Conservation (phyloP, 139 green algal species). For the Micromonas commoda region DNA sequence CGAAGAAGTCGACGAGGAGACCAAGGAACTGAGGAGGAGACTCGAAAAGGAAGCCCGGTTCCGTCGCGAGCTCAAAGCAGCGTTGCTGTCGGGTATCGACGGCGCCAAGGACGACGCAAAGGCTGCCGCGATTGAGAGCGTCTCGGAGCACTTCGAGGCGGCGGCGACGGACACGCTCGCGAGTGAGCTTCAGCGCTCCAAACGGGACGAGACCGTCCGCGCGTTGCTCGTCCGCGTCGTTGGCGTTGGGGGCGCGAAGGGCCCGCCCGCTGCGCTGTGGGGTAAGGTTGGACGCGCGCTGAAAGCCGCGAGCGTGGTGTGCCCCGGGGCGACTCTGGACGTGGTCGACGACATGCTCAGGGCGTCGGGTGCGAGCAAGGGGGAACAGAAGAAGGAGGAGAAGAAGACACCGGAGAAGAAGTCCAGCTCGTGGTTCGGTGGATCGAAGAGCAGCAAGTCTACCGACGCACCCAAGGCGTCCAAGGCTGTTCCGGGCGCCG, state of each 20-base stretch:
- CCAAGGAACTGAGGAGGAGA: too few species aligned
- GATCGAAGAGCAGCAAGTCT: too few species aligned
- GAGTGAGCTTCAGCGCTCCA: neutral
- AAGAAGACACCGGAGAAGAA: too few species aligned
- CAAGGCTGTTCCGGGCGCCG: too few species aligned
- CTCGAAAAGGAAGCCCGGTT: too few species aligned
- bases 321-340: neutral
- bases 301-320: neutral
- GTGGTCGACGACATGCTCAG: neutral
- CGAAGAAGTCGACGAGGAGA: too few species aligned
- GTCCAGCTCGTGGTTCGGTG: too few species aligned
- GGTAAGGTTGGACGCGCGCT: neutral
- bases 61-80: too few species aligned
- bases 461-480: too few species aligned
- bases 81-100: too few species aligned
- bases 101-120: neutral
- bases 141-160: neutral
- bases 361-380: neutral
- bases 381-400: neutral
- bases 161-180: neutral
- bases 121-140: neutral
- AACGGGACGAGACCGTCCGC: neutral
- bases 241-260: neutral
- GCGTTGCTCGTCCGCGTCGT: neutral
- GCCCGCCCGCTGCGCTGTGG: neutral